These are phyloP conservation scores for Penicillium fuscoglaucum DNA, from an alignment of 2,329 filamentous ascomycete species.

Conservation along the genomic window DNA sequence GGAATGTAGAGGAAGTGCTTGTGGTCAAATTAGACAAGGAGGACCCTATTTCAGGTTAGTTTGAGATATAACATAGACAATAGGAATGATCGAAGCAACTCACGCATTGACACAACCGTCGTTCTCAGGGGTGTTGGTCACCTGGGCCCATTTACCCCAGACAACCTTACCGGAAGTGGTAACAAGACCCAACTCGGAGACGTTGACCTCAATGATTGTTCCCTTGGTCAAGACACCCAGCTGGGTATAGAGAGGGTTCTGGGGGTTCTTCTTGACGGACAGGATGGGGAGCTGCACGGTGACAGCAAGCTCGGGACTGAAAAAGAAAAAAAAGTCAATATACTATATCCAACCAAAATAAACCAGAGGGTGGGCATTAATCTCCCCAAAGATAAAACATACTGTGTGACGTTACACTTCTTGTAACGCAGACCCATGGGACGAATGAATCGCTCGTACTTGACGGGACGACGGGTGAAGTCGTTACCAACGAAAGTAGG, in stretches of 20 bases:
- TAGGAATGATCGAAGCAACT: not conserved
- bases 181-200: slow-evolving; percentile 84
- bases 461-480: slow-evolving; percentile 86
- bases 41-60: slow-evolving; percentile 16
- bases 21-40: slow-evolving; percentile 24
- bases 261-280: slow-evolving; percentile 79
- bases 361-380: not conserved
- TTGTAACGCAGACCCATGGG: slow-evolving; percentile 79
- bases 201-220: slow-evolving; percentile 86
- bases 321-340: slow-evolving; percentile 15
- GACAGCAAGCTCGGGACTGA: slow-evolving; percentile 70
- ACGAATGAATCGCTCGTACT: slow-evolving; percentile 69
- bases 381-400: slow-evolving; percentile 18
- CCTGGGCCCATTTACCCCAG: slow-evolving; percentile 82
- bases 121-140: slow-evolving; percentile 43
- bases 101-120: slow-evolving; percentile 21
- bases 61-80: not conserved
- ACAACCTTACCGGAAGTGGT: slow-evolving; percentile 91
- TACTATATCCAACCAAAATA: slow-evolving; percentile 10
- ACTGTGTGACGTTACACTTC: slow-evolving; percentile 67
- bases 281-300: slow-evolving; percentile 85
- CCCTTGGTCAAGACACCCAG: slow-evolving; percentile 86
- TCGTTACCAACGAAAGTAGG: slow-evolving; percentile 88
- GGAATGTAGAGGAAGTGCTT: slow-evolving; percentile 15
- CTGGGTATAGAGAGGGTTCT: slow-evolving; percentile 88